Evolutionary conservation across 2,329 filamentous ascomycete species (phyloP), one percentile per base, ranked within the genome.

Genomic region (Trichothecium roseum): DNA sequence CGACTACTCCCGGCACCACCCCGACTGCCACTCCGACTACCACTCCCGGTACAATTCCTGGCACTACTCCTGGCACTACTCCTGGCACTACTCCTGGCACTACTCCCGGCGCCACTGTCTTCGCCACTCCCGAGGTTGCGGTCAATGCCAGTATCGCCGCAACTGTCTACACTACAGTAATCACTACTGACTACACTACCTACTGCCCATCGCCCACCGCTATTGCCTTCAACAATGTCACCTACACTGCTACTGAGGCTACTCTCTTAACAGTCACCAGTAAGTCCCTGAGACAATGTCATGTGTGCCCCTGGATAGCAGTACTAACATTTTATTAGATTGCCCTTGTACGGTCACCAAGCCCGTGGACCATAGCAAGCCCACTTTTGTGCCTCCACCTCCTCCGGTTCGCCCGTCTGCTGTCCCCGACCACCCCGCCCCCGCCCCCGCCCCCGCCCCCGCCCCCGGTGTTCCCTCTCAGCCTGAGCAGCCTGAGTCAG

Each of bases 311-410:
- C 4, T 17, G 9, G 13, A 5, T 30, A 10, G 10, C n/a, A 10
- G 10, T 17, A 39, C 51, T 60, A 40, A 60, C 45, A 32, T 17
- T 18, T 17, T 36, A 5, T n/a, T 30, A 64, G 62, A 67, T 55
- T 69, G 65, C 45, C 64, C 64, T 36, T 68, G 64, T 48, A 64
- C 62, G 26, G 42, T 66, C 35, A 60, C 55, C 35, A 49, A 57
- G 20, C 6, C 20, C 20, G 6, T 10, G 4, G 18, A 18, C 7
- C 12, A 12, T 6, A 28, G 18, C 34, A 32, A 35, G 22, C 20
- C 6, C 20, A 24, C 20, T 24, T 6, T 10, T 10, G 10, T 22
- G 37, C 53, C 49, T 30, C 50, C 45, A 12, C 33, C 34, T 12
- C 16, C 34, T 35, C 27, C 14, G 15, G 43, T 44, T 12, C 45